Conservation (phyloP, 2,329 filamentous ascomycete genomes). For the Diplocarpon mali region DNA sequence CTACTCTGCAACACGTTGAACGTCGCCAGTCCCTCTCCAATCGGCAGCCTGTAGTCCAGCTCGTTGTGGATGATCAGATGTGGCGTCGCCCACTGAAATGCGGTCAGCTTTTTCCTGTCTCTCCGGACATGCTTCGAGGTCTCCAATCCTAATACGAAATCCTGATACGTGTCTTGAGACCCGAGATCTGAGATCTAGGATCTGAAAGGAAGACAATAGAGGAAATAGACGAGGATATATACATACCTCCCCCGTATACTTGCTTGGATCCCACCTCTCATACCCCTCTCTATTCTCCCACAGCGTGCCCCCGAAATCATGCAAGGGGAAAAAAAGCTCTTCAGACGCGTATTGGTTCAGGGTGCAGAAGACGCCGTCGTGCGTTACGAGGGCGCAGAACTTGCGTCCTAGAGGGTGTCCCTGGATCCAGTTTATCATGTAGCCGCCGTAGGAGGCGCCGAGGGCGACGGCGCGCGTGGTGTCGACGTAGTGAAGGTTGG, state of each 20-base stretch:
- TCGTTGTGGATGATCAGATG: constrained; percentile 86
- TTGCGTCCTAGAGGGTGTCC: constrained; percentile 71
- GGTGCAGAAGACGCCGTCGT: constrained; percentile 76
- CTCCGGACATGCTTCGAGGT: too few relatives aligned
- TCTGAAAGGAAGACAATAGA: too few relatives aligned
- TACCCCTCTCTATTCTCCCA: constrained; percentile 50
- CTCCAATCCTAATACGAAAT: too few relatives aligned
- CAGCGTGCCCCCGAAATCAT: constrained; percentile 49
- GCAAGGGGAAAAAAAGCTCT: constrained; percentile 60
- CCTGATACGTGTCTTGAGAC: too few relatives aligned
- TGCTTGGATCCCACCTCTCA: constrained; percentile 58
- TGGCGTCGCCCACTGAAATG: constrained; percentile 50
- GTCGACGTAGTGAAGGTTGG: constrained; percentile 58
- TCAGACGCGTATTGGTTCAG: constrained; percentile 53
- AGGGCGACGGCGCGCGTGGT: constrained; percentile 58
- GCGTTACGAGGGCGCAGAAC: constrained; percentile 80
- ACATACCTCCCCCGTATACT: constrained; percentile 30
- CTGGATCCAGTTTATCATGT: constrained; percentile 82
- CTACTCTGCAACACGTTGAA: constrained; percentile 54
- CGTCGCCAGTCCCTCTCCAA: constrained; percentile 62
- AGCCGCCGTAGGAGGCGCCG: constrained; percentile 66
- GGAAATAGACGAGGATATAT: too few relatives aligned
- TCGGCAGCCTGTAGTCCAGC: constrained; percentile 76
- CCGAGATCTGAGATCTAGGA: too few relatives aligned
- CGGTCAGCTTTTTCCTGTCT: too few relatives aligned